These are phyloP conservation scores for Protomyces inundatus DNA, from an alignment of 1,139 yeast species.

Conservation along the genomic window DNA sequence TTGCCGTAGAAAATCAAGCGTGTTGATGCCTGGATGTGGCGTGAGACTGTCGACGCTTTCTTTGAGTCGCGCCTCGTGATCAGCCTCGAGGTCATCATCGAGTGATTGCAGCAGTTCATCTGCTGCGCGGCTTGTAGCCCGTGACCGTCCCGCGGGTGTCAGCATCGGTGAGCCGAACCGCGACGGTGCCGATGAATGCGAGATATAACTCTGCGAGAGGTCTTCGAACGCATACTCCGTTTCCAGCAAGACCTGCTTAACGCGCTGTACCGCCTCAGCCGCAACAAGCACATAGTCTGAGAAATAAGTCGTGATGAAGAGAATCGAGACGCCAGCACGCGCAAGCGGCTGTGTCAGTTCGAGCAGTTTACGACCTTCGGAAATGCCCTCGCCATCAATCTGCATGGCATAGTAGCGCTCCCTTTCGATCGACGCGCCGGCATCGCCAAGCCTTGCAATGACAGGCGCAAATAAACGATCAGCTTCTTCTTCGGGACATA, in stretches of 20 bases:
- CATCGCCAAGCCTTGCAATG: background rate
- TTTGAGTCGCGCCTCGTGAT: background rate
- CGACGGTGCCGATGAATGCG: background rate
- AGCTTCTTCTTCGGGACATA: slow-evolving; percentile 46
- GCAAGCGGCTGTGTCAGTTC: slow-evolving; percentile 59
- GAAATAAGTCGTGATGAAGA: slow-evolving; percentile 61
- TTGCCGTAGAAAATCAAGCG: slow-evolving; percentile 9
- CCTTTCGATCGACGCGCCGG: slow-evolving; percentile 45
- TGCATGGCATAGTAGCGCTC: slow-evolving; percentile 53
- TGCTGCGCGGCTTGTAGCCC: background rate
- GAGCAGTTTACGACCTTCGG: slow-evolving; percentile 48
- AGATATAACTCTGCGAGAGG: slow-evolving; percentile 3
- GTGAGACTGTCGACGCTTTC: slow-evolving; percentile 2
- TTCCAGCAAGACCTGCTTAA: slow-evolving; percentile 16
- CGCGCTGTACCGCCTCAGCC: slow-evolving; percentile 33
- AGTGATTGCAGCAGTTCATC: background rate
- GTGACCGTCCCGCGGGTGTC: background rate
- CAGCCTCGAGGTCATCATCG: background rate
- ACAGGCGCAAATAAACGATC: slow-evolving; percentile 39
- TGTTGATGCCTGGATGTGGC: slow-evolving; percentile 3
- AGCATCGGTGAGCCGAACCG: background rate
- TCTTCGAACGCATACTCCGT: slow-evolving; percentile 11
- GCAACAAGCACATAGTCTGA: slow-evolving; percentile 66
- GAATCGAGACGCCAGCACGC: slow-evolving; percentile 53
- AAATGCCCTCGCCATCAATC: slow-evolving; percentile 55